Percentiles rank a stretch among this genome's conserved stretches.
phyloP scores from a whole-genome alignment of 306 rosid species.

The Lupinus albus region DNA sequence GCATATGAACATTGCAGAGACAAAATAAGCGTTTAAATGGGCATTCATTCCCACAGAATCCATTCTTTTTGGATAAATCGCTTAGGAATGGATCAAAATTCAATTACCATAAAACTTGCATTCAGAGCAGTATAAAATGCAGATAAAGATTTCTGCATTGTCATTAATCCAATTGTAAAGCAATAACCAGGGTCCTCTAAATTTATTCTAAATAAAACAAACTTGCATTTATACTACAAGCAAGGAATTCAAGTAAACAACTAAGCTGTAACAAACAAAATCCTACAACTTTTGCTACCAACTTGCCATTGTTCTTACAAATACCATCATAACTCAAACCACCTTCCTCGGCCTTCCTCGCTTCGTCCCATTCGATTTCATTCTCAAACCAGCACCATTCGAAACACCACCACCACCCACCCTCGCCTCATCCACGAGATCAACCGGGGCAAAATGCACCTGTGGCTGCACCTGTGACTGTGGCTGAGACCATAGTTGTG shows the following conservation, averaged over 20 bases:
- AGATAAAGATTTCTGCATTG: neutral
- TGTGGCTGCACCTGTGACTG: neutral
- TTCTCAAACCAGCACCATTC: slow-evolving; percentile 24
- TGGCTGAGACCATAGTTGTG: neutral
- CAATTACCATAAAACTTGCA: too few relatives aligned
- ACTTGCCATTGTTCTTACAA: slow-evolving; percentile 16
- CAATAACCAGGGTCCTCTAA: neutral
- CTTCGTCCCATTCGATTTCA: slow-evolving; percentile 43
- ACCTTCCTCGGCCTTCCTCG: slow-evolving; percentile 64
- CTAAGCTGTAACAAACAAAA: slow-evolving; percentile 10
- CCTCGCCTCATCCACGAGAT: slow-evolving; percentile 16
- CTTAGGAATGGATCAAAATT: too few relatives aligned
- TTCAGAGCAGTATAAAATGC: neutral
- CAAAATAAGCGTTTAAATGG: too few relatives aligned
- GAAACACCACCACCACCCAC: slow-evolving; percentile 22
- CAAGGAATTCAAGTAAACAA: neutral
- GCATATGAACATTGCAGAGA: too few relatives aligned
- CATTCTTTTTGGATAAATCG: too few relatives aligned
- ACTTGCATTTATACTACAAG: neutral
- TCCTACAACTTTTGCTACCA: slow-evolving; percentile 26
- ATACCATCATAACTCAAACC: too few relatives aligned
- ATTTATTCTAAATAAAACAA: slow-evolving; percentile 11
- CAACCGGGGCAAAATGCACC: neutral
- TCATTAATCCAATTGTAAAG: neutral
- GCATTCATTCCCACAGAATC: too few relatives aligned